Base-by-base conservation (phyloP, 1,139 yeast genomes). In the Hyphopichia wangnamkhiaoensis region DNA sequence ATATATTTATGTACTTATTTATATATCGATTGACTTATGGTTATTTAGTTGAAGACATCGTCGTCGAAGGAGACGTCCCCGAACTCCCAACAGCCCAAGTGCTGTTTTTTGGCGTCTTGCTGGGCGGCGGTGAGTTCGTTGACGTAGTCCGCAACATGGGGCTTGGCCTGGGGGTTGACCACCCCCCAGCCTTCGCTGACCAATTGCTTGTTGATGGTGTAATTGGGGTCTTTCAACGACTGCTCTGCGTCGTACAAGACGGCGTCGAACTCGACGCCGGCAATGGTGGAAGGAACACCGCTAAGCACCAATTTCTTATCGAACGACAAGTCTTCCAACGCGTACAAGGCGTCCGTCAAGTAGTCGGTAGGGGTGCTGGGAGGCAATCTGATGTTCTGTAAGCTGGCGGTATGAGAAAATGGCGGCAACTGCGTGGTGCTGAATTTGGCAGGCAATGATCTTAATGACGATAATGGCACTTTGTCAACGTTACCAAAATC, bases 1-100 rank as follows among this genome's bases (percentile, higher is more conserved):
- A n/a, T n/a, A n/a, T n/a, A n/a, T n/a, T n/a, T n/a, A n/a, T n/a
- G 24, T 21, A 21, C 10, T 21, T 21, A 7, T 21, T 21, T 21
- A 21, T 10, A n/a, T 13, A 13, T 26, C 8, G 13, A 26, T 26
- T 26, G 14, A 26, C 8, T 26, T 8, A 26, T n/a, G n/a, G n/a
- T n/a, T n/a, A n/a, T n/a, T n/a, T n/a, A n/a, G n/a, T n/a, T n/a
- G n/a, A n/a, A n/a, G n/a, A 57, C 64, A 21, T 68, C 72, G 9
- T 83, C 89, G 39, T 81, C 85, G 39, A 73, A 81, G 16, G 84
- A 73, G 37, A 84, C 78, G 55, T 85, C 93, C 37, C 95, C 95
- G 52, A 80, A 83, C 60, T 84, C 84, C 94, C 94, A 86, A 54
- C 89, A 84, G 9, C 94, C 94, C 31, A 66, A 58, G 45, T 80